Evolutionary conservation across 495 filamentous ascomycete species (phyloP).

Genomic region (Cairneyella variabilis): DNA sequence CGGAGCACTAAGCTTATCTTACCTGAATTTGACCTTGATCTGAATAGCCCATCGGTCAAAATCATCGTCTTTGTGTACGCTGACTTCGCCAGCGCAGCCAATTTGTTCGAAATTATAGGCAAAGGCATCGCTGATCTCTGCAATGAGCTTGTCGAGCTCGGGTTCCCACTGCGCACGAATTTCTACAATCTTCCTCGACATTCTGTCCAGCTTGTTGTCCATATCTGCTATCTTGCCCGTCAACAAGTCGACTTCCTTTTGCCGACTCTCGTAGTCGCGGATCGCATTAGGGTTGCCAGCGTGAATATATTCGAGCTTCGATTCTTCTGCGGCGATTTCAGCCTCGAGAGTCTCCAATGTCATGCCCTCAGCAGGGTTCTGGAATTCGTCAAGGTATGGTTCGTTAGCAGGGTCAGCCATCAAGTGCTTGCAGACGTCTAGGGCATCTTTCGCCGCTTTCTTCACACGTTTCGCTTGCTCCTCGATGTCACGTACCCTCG

Average conservation of each 20-base stretch:
- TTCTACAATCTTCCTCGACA: constrained; percentile 46
- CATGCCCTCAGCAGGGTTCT: constrained; percentile 37
- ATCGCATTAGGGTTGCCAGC: constrained; percentile 76
- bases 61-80: constrained; percentile 73
- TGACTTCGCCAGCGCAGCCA: constrained; percentile 90
- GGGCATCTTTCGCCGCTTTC: constrained; percentile 31
- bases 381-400: constrained; percentile 31
- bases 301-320: constrained; percentile 73
- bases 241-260: constrained; percentile 43
- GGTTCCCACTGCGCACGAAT: constrained; percentile 75
- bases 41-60: constrained; percentile 93
- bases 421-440: constrained; percentile 33
- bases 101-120: constrained; percentile 88
- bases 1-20: constrained; percentile 25
- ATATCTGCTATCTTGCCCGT: constrained; percentile 33
- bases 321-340: constrained; percentile 70
- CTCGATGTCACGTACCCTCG: constrained; percentile 30
- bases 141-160: constrained; percentile 68
- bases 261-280: constrained; percentile 71
- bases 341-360: constrained; percentile 61
- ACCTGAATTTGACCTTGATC: constrained; percentile 92
- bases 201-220: constrained; percentile 50
- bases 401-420: constrained; percentile 29
- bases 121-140: constrained; percentile 84
- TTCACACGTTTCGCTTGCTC: constrained; percentile 25